Evolutionary conservation across 75 land plant species (phyloP).

Genomic region (Larix kaempferi): DNA sequence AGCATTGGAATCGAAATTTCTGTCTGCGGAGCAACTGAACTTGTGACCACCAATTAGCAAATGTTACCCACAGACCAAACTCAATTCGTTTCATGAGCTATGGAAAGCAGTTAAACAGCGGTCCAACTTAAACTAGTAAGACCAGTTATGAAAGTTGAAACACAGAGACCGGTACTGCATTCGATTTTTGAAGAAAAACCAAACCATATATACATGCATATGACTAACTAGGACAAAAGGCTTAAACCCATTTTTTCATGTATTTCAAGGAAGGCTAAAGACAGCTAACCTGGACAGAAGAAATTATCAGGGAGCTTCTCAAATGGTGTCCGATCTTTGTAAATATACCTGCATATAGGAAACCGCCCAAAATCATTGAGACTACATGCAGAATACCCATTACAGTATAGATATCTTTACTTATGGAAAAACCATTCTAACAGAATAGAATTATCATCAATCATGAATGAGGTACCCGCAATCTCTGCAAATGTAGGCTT

Average conservation of each 20-base stretch:
- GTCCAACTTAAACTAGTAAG: neutral
- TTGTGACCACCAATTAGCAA: neutral
- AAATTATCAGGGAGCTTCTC: slow-evolving; percentile 72
- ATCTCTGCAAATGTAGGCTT: slow-evolving; percentile 86
- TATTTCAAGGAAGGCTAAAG: neutral
- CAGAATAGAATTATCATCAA: neutral
- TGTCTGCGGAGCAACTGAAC: neutral
- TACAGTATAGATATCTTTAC: neutral
- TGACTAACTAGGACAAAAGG: neutral
- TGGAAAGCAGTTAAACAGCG: neutral
- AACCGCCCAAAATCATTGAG: neutral
- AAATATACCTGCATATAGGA: slow-evolving; percentile 69
- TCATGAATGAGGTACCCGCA: slow-evolving; percentile 62
- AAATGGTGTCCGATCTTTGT: slow-evolving; percentile 89
- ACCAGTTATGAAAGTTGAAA: neutral
- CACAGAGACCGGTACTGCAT: neutral
- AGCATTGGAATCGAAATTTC: neutral
- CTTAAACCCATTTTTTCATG: neutral
- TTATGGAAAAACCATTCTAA: neutral
- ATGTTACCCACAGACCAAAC: neutral
- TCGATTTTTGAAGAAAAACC: neutral
- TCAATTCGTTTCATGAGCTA: neutral
- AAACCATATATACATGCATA: neutral
- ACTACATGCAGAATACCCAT: neutral
- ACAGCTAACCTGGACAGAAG: slow-evolving; percentile 80